A percentile compares a stretch with the other conserved stretches of the same genome.
These are phyloP conservation scores for Ophiobolus disseminans DNA, from an alignment of 2,329 filamentous ascomycete genomes.

Conservation along the genomic window DNA sequence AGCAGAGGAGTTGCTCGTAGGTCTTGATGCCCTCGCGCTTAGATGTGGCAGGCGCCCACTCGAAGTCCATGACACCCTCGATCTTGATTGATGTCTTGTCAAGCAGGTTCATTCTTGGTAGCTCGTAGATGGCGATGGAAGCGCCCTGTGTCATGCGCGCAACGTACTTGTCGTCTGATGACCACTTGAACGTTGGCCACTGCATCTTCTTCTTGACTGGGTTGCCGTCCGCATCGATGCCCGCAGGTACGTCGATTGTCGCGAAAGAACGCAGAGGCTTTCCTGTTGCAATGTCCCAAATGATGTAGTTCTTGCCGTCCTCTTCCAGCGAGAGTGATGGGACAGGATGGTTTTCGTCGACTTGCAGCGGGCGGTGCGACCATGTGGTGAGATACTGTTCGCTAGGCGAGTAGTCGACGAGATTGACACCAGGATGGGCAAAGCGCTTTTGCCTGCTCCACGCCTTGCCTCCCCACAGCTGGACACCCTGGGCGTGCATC, in stretches of 20 bases:
- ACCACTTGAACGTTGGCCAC: conserved; percentile 99
- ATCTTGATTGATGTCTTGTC: conserved; percentile 95
- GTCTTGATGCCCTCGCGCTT: conserved; percentile 84
- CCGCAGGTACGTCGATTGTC: conserved; percentile 79
- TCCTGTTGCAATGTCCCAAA: conserved; percentile 93
- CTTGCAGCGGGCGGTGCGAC: conserved; percentile 91
- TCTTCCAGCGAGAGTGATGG: conserved; percentile 79
- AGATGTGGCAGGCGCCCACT: conserved; percentile 89
- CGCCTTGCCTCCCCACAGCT: conserved; percentile 90
- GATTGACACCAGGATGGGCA: conserved; percentile 92
- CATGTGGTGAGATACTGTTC: conserved; percentile 96
- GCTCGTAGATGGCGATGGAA: conserved; percentile 89
- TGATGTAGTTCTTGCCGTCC: conserved; percentile 98
- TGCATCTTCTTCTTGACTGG: conserved; percentile 88
- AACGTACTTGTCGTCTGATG: conserved; percentile 94
- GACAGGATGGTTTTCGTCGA: conserved; percentile 87
- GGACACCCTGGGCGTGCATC: conserved; percentile 93
- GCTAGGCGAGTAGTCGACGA: conserved; percentile 91
- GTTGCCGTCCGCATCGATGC: conserved; percentile 67
- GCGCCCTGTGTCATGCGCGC: conserved; percentile 87
- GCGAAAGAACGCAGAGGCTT: conserved; percentile 92
- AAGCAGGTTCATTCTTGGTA: conserved; percentile 86
- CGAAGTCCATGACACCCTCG: conserved; percentile 95
- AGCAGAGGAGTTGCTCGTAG: conserved; percentile 96
- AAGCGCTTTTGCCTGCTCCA: conserved; percentile 94